Base-by-base conservation (phyloP, 305 asterid species). In the Solanum hybrid region DNA sequence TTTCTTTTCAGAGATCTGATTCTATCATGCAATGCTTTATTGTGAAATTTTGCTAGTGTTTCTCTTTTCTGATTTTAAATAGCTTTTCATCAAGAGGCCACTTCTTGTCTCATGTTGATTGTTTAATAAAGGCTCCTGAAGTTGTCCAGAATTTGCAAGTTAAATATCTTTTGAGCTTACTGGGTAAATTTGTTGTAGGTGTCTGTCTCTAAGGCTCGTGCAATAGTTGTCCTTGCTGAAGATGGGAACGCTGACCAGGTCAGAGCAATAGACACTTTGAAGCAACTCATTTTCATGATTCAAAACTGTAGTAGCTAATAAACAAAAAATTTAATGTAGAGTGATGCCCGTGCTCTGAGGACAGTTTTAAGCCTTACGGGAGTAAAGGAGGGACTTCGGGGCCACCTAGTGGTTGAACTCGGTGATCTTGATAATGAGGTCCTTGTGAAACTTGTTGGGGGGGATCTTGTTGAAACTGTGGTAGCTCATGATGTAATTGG, bases 241-340 rank as follows among this genome's bases (percentile, higher is more conserved):
- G 98, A 97, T 91, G 98, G 99, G 92, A 97, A 95, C 89, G 98
- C 98, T 82, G 97, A 97, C 90, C 98, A 95, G 99, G 99, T 97
- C 90, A 92, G 93, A 87, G 73, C 61, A 77, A 80, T 65, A n/a
- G 27, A 76, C 81, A 89, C 89, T 79, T 83, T 87, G 41, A 82
- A 78, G 89, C 83, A 70, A 92, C 90, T 90, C 38, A 70, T 88
- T 88, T 78, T 90, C 76, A 89, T 24, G 79, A 41, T 77, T 89
- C 83, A 89, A 82, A 81, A 80, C 84, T 68, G 65, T 87, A 88
- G 90, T 89, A 82, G 89, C 89, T 82, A 89, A 84, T 86, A 57
- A 79, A 90, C 88, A 24, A 90, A 70, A 90, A 87, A 68, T 89
- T 89, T 87, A 34, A 90, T 94, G 92, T 92, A 97, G 99, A 97